These are phyloP conservation scores for Phytopythium kandeliae DNA, from an alignment of 352 stramenopile genomes.

Conservation along the genomic window DNA sequence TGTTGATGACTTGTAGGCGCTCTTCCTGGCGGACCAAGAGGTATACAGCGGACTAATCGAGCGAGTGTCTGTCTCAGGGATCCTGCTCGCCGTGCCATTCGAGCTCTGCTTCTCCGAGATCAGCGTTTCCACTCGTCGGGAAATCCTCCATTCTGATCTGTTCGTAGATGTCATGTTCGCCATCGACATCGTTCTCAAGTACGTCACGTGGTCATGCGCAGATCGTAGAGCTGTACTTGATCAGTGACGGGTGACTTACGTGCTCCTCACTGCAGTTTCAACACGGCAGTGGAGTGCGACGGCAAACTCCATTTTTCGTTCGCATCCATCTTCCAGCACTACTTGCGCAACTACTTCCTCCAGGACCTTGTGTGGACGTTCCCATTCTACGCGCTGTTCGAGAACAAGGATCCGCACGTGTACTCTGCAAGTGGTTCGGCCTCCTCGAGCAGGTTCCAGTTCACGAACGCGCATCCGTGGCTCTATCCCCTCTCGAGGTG, in stretches of 20 bases:
- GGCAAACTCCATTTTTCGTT: conserved; percentile 67
- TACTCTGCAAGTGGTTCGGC: conserved; percentile 9
- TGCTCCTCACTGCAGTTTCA: conserved; percentile 39
- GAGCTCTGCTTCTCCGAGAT: conserved; percentile 64
- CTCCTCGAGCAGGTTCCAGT: conserved; percentile 16
- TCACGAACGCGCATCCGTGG: conserved; percentile 15
- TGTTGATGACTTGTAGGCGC: conserved; percentile 59
- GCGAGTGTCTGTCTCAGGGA: conserved; percentile 22
- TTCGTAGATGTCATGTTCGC: conserved; percentile 62
- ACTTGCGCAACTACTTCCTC: conserved; percentile 48
- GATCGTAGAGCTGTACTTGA: background rate
- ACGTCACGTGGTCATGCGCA: conserved; percentile 4
- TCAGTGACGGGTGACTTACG: background rate
- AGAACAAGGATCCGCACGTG: conserved; percentile 16
- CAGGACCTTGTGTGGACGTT: conserved; percentile 61
- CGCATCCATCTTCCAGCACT: conserved; percentile 42
- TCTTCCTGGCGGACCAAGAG: background rate
- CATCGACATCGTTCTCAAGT: conserved; percentile 73
- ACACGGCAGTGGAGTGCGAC: conserved; percentile 66
- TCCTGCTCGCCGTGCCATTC: conserved; percentile 58
- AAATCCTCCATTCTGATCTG: conserved; percentile 46
- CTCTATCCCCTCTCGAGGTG: conserved; percentile 46
- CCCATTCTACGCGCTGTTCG: conserved; percentile 59
- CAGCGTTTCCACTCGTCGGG: conserved; percentile 15
- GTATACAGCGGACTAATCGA: background rate